phyloP scores from a whole-genome alignment of 2,329 filamentous ascomycete genomes.

The Didymella sp. region DNA sequence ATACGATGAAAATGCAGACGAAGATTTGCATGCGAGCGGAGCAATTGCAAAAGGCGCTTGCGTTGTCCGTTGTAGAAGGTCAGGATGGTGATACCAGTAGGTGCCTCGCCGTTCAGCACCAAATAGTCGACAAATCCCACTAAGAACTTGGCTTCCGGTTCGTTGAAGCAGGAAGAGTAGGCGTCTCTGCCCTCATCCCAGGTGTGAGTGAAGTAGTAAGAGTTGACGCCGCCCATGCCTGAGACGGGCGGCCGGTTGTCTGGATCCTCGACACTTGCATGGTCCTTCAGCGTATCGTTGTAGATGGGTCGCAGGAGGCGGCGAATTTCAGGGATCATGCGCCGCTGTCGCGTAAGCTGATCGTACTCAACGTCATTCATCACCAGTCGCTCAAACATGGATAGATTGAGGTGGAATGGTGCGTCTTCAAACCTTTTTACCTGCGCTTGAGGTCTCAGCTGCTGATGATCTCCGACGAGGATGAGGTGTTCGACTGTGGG shows the following conservation, averaged over 20 bases:
- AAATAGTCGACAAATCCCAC: slow-evolving; percentile 76
- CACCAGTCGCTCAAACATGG: slow-evolving; percentile 82
- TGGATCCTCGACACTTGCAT: slow-evolving; percentile 59
- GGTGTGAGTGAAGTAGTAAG: slow-evolving; percentile 69
- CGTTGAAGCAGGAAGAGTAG: slow-evolving; percentile 72
- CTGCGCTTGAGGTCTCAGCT: slow-evolving; percentile 74
- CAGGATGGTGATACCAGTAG: slow-evolving; percentile 74
- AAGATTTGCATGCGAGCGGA: slow-evolving; percentile 56
- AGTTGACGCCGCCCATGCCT: slow-evolving; percentile 68
- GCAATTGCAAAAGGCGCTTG: slow-evolving; percentile 64
- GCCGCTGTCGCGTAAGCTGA: slow-evolving; percentile 71
- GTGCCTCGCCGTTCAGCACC: slow-evolving; percentile 67
- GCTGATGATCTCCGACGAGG: slow-evolving; percentile 80
- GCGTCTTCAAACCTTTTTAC: slow-evolving; percentile 63
- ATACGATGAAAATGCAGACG: slow-evolving; percentile 30
- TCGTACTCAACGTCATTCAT: slow-evolving; percentile 68
- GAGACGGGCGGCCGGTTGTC: slow-evolving; percentile 60
- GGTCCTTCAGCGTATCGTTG: slow-evolving; percentile 61
- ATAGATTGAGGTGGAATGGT: slow-evolving; percentile 73
- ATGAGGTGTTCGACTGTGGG: slow-evolving; percentile 70
- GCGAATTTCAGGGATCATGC: slow-evolving; percentile 74
- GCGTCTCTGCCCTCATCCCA: slow-evolving; percentile 70
- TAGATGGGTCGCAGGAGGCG: slow-evolving; percentile 69
- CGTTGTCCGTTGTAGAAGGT: slow-evolving; percentile 90
- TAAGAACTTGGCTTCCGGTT: slow-evolving; percentile 77